A percentile compares a stretch with the other conserved stretches of the same genome.
Conservation (phyloP, 169 alveolate species). For the Theileria orientalis region DNA sequence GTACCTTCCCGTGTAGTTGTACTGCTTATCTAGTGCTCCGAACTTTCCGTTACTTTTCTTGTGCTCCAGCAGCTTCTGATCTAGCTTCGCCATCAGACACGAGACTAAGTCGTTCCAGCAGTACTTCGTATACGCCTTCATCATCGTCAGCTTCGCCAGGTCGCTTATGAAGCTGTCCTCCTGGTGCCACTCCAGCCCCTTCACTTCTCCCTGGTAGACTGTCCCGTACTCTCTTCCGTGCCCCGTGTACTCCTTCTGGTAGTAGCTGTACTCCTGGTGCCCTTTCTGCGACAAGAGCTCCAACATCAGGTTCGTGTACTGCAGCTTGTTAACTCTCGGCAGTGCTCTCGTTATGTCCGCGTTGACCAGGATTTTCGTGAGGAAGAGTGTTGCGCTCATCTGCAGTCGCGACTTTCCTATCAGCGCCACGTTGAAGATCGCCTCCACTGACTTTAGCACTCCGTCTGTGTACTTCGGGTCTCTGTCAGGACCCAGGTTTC, state of each 20-base stretch:
- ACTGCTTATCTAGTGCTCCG: not conserved
- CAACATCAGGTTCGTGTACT: constrained; percentile 24
- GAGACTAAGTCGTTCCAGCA: constrained; percentile 4
- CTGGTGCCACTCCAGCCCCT: not conserved
- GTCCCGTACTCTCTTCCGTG: not conserved
- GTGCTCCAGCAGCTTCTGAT: not conserved
- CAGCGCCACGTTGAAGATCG: constrained; percentile 46
- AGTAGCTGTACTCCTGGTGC: constrained; percentile 1
- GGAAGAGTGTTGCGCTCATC: constrained; percentile 36
- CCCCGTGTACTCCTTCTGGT: not conserved
- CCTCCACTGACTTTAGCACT: constrained; percentile 40
- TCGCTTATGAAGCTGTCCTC: not conserved
- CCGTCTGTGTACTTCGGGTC: constrained; percentile 13
- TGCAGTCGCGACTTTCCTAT: constrained; percentile 45
- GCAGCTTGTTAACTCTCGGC: not conserved
- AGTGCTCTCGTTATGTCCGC: constrained; percentile 41
- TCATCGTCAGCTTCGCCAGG: constrained; percentile 9
- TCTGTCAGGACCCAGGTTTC: not conserved
- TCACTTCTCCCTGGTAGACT: not conserved
- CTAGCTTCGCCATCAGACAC: not conserved
- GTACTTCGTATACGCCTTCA: not conserved
- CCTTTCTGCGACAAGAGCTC: constrained; percentile 15
- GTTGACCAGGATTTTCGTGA: constrained; percentile 30
- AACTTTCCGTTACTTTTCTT: not conserved
- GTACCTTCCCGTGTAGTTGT: not conserved